Evolutionary conservation across 2,329 filamentous ascomycete species (phyloP).

Genomic region (Ciborinia camelliae): DNA sequence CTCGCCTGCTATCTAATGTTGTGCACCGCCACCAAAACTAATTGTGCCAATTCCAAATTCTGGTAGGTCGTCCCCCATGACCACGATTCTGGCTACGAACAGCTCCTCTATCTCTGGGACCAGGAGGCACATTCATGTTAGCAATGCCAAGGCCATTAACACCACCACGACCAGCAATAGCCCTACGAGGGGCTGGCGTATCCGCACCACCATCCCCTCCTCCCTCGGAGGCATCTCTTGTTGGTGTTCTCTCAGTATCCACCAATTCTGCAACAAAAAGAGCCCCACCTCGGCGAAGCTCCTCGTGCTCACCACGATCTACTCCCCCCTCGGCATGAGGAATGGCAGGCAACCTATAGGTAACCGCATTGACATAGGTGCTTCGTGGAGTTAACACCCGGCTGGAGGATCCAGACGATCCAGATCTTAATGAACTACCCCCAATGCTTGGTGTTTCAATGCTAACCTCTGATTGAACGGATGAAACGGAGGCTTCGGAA

Average conservation of each 20-base stretch:
- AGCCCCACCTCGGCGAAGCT: neutral
- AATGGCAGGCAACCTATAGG: neutral
- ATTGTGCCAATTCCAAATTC: neutral
- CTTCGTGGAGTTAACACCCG: neutral
- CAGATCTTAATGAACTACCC: neutral
- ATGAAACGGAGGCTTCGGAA: neutral
- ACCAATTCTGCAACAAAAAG: neutral
- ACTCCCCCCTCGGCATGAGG: neutral
- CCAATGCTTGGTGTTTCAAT: neutral
- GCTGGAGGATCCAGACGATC: neutral
- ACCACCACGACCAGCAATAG: too few species aligned
- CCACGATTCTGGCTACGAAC: neutral
- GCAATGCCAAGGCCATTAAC: neutral
- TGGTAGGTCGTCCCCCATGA: neutral
- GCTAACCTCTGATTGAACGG: neutral
- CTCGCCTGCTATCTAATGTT: neutral
- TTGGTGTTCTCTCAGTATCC: neutral
- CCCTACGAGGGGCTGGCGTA: neutral
- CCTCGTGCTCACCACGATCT: neutral
- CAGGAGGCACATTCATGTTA: neutral
- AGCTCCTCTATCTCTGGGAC: neutral
- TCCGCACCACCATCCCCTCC: neutral
- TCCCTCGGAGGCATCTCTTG: neutral
- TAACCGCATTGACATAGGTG: neutral
- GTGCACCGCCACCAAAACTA: neutral